phyloP scores from a whole-genome alignment of 2,329 filamentous ascomycete genomes.

The Pyricularia pennisetigena region DNA sequence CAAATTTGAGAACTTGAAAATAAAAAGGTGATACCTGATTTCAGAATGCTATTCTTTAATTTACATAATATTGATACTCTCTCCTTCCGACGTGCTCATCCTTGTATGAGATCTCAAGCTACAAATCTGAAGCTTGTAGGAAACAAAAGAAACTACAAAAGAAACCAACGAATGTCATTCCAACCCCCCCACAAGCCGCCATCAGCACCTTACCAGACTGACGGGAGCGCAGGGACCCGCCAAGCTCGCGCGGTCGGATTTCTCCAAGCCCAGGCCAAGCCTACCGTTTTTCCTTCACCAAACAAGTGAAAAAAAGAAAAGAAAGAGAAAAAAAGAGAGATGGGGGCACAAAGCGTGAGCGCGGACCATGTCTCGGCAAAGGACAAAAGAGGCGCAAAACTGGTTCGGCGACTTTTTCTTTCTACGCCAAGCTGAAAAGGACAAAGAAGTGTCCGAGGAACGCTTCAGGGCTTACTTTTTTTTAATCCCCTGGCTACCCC shows the following conservation, averaged over 20 bases:
- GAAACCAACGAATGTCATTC: not conserved
- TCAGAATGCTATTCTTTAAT: too few relatives aligned
- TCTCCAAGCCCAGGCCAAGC: not conserved
- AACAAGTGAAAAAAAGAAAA: too few relatives aligned
- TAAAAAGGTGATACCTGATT: not conserved
- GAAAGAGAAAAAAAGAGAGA: too few relatives aligned
- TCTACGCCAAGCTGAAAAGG: not conserved
- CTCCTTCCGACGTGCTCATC: not conserved
- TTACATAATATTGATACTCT: not conserved
- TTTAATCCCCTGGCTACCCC: not conserved
- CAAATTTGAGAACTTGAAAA: not conserved
- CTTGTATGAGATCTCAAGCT: not conserved
- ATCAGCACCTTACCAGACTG: not conserved
- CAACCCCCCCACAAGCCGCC: not conserved
- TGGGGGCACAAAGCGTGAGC: not conserved
- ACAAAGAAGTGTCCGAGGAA: not conserved
- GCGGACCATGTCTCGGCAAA: not conserved
- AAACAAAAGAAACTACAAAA: not conserved
- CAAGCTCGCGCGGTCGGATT: not conserved
- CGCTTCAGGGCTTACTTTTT: not conserved
- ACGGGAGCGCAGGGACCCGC: not conserved
- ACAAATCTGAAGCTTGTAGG: too few relatives aligned
- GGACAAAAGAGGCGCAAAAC: not conserved
- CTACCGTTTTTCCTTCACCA: too few relatives aligned
- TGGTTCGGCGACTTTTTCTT: not conserved